phyloP scores from a whole-genome alignment of 768 basidiomycete genomes.

The Trametopsis cervina region DNA sequence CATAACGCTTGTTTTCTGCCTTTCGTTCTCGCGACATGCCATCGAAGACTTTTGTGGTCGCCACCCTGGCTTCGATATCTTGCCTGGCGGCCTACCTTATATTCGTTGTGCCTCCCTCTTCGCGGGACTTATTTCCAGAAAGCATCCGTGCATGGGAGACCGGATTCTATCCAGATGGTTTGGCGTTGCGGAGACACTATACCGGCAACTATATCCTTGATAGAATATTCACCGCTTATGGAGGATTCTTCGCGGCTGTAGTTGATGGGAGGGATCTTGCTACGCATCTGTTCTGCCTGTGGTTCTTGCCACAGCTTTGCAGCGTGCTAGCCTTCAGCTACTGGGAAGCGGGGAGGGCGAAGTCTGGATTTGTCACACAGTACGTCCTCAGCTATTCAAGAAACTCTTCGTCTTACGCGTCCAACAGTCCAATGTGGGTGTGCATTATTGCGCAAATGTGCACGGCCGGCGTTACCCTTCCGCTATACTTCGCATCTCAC shows the following conservation, averaged over 20 bases:
- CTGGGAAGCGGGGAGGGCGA: slow-evolving; percentile 9
- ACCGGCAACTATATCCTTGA: slow-evolving; percentile 3
- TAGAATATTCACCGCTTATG: slow-evolving; percentile 3
- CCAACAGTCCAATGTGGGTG: slow-evolving; percentile 5
- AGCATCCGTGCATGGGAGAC: neutral
- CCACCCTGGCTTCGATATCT: neutral
- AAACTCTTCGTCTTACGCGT: neutral
- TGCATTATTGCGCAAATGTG: slow-evolving; percentile 6
- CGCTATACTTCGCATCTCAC: slow-evolving; percentile 8
- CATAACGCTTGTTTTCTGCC: too few relatives aligned
- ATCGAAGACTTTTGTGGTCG: too few relatives aligned
- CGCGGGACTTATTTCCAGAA: slow-evolving; percentile 1
- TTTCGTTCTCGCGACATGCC: too few relatives aligned
- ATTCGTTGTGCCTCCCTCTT: slow-evolving; percentile 6
- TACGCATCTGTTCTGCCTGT: slow-evolving; percentile 9
- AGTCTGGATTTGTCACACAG: neutral
- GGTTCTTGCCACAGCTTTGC: slow-evolving; percentile 12
- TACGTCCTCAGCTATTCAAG: neutral
- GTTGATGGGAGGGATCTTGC: slow-evolving; percentile 11
- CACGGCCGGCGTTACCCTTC: slow-evolving; percentile 10
- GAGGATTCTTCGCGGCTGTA: slow-evolving; percentile 6
- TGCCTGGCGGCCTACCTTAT: slow-evolving; percentile 1
- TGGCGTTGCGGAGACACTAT: slow-evolving; percentile 1
- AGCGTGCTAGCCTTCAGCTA: slow-evolving; percentile 6
- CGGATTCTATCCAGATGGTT: slow-evolving; percentile 10